phyloP scores from a whole-genome alignment of 1,284 basidiomycete genomes.

The Chiua sp. region DNA sequence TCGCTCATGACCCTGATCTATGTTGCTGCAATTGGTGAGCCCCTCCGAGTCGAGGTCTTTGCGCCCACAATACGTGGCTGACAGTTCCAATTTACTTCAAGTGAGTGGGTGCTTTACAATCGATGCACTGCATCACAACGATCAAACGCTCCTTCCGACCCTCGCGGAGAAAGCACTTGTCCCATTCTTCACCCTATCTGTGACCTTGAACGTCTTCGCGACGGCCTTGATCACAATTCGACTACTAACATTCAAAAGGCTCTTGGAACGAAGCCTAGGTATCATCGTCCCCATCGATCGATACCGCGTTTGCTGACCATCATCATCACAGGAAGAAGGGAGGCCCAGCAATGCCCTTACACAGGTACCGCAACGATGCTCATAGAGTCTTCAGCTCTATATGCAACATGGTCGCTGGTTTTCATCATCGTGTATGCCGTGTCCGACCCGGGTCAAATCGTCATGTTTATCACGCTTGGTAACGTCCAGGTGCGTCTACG shows the following conservation, averaged over 20 bases:
- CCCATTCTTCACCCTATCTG: neutral
- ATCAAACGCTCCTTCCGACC: neutral
- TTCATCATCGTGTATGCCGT: neutral
- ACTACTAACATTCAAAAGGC: neutral
- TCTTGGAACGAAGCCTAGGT: neutral
- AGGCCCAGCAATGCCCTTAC: neutral
- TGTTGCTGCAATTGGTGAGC: neutral
- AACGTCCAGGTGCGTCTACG: neutral
- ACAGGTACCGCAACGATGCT: conserved; percentile 4
- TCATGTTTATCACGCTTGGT: neutral
- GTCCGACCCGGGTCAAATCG: neutral
- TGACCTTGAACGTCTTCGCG: neutral
- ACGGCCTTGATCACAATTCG: neutral
- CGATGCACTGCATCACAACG: neutral
- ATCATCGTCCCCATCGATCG: neutral
- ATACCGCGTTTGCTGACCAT: neutral
- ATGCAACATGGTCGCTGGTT: neutral
- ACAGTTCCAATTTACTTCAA: neutral
- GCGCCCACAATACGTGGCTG: neutral
- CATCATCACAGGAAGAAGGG: neutral
- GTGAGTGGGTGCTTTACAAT: neutral
- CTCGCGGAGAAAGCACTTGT: neutral
- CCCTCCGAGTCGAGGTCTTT: neutral
- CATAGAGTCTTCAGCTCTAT: conserved; percentile 2
- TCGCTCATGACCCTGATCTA: neutral